phyloP scores from a whole-genome alignment of 306 rosid species.

The Urtica urens region DNA sequence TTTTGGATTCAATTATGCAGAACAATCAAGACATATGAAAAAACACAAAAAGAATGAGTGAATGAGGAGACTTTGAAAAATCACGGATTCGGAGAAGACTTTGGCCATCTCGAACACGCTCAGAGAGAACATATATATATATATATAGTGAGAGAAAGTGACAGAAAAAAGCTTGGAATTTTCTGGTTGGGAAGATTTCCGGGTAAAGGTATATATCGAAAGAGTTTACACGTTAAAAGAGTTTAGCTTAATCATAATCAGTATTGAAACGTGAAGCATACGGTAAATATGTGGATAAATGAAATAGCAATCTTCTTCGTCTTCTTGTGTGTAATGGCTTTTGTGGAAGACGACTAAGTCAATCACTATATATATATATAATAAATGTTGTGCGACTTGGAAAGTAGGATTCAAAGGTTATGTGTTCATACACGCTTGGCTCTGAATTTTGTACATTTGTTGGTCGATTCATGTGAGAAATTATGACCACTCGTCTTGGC shows the following conservation, averaged over 20 bases:
- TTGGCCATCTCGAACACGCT: slow-evolving; percentile 3
- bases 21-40: background rate
- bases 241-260: background rate
- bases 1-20: background rate
- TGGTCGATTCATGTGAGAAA: too few species aligned
- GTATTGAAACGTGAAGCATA: too few species aligned
- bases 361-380: too few species aligned
- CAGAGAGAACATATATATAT: slow-evolving; percentile 2
- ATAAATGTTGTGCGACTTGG: too few species aligned
- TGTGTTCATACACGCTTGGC: background rate
- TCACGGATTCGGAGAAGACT: background rate
- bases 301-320: slow-evolving; percentile 6
- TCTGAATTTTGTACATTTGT: background rate
- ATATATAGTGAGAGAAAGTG: background rate
- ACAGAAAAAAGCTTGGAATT: slow-evolving; percentile 8
- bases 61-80: background rate
- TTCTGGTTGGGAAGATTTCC: slow-evolving; percentile 21
- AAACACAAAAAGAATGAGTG: background rate
- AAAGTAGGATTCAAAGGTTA: background rate
- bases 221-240: too few species aligned
- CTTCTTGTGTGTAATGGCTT: slow-evolving; percentile 13
- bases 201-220: slow-evolving; percentile 12
- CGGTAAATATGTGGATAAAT: too few species aligned
- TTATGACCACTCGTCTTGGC: background rate
- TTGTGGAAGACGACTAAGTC: slow-evolving; percentile 35